Evolutionary conservation across 768 basidiomycete genomes (phyloP).

Genomic region (Leccinum truebloodii): DNA sequence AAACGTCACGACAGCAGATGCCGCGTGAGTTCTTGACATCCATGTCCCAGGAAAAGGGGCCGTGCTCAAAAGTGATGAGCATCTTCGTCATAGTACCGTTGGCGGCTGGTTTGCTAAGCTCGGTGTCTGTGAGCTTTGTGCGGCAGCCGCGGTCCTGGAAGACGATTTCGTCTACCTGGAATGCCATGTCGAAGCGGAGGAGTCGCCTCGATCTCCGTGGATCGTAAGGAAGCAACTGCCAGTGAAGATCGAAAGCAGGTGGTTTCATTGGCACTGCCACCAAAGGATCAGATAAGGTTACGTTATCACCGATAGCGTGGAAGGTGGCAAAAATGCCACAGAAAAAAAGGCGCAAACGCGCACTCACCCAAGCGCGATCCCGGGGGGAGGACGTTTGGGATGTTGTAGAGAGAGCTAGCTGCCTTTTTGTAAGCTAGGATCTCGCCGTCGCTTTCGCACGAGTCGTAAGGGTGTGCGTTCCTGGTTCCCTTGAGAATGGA

Average conservation of each 20-base stretch:
- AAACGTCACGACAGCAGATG: slow-evolving; percentile 58
- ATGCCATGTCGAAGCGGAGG: slow-evolving; percentile 53
- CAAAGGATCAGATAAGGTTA: not conserved
- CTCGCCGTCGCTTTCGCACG: slow-evolving; percentile 34
- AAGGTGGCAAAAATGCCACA: not conserved
- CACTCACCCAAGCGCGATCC: slow-evolving; percentile 30
- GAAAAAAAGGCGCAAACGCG: not conserved
- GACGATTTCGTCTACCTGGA: slow-evolving; percentile 38
- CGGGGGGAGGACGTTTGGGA: slow-evolving; percentile 23
- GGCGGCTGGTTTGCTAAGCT: slow-evolving; percentile 45
- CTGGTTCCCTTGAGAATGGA: slow-evolving; percentile 33
- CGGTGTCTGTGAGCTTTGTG: slow-evolving; percentile 36
- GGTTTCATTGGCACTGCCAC: slow-evolving; percentile 33
- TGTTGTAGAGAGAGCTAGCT: slow-evolving; percentile 21
- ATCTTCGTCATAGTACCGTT: slow-evolving; percentile 49
- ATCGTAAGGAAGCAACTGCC: slow-evolving; percentile 49
- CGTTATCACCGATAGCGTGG: not conserved
- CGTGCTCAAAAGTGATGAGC: slow-evolving; percentile 43
- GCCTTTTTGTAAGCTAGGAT: slow-evolving; percentile 23
- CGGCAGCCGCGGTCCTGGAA: slow-evolving; percentile 29
- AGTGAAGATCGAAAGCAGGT: slow-evolving; percentile 44
- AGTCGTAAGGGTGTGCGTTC: slow-evolving; percentile 17
- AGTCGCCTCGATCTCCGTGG: slow-evolving; percentile 34
- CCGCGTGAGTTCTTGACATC: slow-evolving; percentile 44
- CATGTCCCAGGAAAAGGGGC: slow-evolving; percentile 41